Percentiles rank a stretch among this genome's conserved stretches.
Conservation (phyloP, 257 asterid species). For the Cynanchum wilfordii region DNA sequence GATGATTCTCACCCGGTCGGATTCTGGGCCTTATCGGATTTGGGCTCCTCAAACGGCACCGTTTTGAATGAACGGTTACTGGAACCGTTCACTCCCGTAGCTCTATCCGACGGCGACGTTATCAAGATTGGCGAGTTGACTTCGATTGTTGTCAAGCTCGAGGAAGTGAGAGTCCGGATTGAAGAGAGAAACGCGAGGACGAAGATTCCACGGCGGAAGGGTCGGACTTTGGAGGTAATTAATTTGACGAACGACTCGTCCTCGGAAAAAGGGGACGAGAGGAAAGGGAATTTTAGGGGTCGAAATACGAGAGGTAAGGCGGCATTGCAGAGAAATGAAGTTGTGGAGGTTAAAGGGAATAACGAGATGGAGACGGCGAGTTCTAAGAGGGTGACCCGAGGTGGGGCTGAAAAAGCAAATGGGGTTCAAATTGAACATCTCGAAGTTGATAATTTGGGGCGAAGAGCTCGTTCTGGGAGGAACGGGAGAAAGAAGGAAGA, state of each 20-base stretch:
- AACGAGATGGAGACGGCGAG: constrained; percentile 6
- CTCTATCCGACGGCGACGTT: constrained; percentile 42
- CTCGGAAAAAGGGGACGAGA: constrained; percentile 13
- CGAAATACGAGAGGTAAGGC: constrained; percentile 13
- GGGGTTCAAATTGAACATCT: not conserved
- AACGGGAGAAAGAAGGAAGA: too few relatives aligned
- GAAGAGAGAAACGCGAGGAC: constrained; percentile 20
- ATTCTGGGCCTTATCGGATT: constrained; percentile 55
- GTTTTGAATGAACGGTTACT: constrained; percentile 37
- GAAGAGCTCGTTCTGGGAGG: not conserved
- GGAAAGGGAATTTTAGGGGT: constrained; percentile 6
- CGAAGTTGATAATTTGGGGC: not conserved
- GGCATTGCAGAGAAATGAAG: not conserved
- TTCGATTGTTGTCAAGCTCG: constrained; percentile 40
- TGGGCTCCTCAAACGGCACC: constrained; percentile 75
- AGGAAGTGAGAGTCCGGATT: not conserved
- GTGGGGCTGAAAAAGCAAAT: not conserved
- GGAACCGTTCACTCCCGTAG: constrained; percentile 24
- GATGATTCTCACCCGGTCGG: constrained; percentile 11
- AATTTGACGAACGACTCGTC: constrained; percentile 42
- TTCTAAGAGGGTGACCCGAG: constrained; percentile 6
- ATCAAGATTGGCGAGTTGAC: constrained; percentile 69
- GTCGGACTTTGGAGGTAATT: constrained; percentile 27
- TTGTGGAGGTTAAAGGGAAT: not conserved
- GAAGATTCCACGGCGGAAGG: constrained; percentile 27